Base-by-base conservation (phyloP, 2,329 filamentous ascomycete genomes). In the Colletotrichum plurivorum region DNA sequence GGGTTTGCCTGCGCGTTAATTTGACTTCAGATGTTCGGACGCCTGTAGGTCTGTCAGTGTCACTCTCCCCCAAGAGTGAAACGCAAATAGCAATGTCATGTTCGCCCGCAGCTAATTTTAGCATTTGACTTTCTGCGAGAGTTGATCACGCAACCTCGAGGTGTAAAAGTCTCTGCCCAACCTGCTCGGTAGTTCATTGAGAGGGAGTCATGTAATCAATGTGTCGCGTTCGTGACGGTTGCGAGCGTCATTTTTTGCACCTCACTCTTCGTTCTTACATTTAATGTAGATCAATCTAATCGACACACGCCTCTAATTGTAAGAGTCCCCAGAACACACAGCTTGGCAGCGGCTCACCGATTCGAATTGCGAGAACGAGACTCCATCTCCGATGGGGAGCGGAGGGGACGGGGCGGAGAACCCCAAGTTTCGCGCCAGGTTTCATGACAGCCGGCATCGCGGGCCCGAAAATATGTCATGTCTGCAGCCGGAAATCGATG, bases 401-500 rank as follows among this genome's bases (percentile, higher is more conserved):
- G 54, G 61, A 55, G 48, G 27, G 39, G 18, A 49, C 27, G 13
- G 46, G 41, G 49, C 54, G 60, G 46, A 49, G 65, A 58, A 49
- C 4, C 31, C 16, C 22, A 55, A n/a, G 66, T 69, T 69, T 69
- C 66, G 66, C 45, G 45, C 36, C 61, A 39, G 18, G 62, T 69
- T 69, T 69, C 66, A 69, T 18, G 6, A 46, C 49, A 10, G n/a
- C 43, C 36, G 41, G 55, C 36, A 66, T 69, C 51, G 36, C 45
- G n/a, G 43, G 49, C 31, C 51, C 22, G 43, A 10, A 22, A 22
- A 18, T 20, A 25, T 25, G 46, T 53, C n/a, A 18, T 36, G 46
- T 53, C n/a, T 5, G 39, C 18, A 22, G 62, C 31, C 31, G 31
- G 12, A 53, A 43, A 43, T 43, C 13, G 31, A 10, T 10, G 31